Conservation (phyloP, 805 yeast species). For the Pichia kluyveri region DNA sequence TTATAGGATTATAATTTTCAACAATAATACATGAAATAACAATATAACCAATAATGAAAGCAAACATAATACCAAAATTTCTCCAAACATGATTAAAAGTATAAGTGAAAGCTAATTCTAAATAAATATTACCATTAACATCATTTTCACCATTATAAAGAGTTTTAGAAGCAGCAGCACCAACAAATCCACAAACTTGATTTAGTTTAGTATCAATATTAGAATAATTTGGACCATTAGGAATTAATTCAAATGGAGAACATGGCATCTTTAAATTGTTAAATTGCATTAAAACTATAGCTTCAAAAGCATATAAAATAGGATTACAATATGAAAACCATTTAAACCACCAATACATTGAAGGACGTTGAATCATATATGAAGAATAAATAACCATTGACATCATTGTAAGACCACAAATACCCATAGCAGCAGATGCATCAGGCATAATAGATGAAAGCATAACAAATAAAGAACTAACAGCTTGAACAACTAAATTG, state of each 20-base stretch:
- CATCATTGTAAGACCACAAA: slow-evolving; percentile 48
- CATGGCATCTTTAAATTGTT: slow-evolving; percentile 45
- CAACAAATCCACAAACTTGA: slow-evolving; percentile 44
- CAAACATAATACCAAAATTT: slow-evolving; percentile 52
- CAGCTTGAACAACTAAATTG: slow-evolving; percentile 29
- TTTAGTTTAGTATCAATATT: slow-evolving; percentile 26
- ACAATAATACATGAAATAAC: slow-evolving; percentile 19
- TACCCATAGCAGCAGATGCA: slow-evolving; percentile 47
- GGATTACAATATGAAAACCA: slow-evolving; percentile 47
- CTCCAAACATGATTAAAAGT: slow-evolving; percentile 63
- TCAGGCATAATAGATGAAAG: slow-evolving; percentile 43
- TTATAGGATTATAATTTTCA: slow-evolving; percentile 25
- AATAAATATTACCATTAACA: slow-evolving; percentile 46
- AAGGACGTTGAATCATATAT: slow-evolving; percentile 48
- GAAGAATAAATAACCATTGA: slow-evolving; percentile 54
- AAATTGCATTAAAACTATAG: slow-evolving; percentile 50
- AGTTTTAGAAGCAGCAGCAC: slow-evolving; percentile 29
- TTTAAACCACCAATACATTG: slow-evolving; percentile 56
- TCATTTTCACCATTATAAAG: slow-evolving; percentile 19
- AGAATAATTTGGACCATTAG: slow-evolving; percentile 48
- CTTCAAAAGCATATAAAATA: slow-evolving; percentile 39
- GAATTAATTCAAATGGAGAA: slow-evolving; percentile 33
- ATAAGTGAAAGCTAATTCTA: slow-evolving; percentile 40
- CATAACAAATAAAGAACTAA: slow-evolving; percentile 45
- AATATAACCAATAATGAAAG: slow-evolving; percentile 33